Evolutionary conservation across 2,329 filamentous ascomycete genomes (phyloP).

Genomic region (Epicoccum sorghinum): DNA sequence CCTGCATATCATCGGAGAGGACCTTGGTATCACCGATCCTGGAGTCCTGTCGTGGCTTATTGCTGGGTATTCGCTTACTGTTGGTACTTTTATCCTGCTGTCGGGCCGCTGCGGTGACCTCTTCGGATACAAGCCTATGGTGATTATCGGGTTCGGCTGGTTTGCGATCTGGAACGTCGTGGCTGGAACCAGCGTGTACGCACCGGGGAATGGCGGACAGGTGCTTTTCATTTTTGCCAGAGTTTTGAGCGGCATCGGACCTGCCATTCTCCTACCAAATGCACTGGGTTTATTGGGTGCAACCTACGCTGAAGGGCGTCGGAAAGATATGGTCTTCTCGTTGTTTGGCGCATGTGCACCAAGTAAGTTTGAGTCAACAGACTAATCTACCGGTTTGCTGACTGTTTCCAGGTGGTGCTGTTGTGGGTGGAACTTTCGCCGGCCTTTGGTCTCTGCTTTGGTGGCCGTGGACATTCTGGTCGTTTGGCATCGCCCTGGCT

Average conservation of each 20-base stretch:
- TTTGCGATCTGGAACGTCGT: slow-evolving; percentile 57
- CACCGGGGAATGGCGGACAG: slow-evolving; percentile 26
- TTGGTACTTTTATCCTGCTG: slow-evolving; percentile 59
- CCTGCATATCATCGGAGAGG: slow-evolving; percentile 52
- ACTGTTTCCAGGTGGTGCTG: slow-evolving; percentile 40
- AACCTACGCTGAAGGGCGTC: slow-evolving; percentile 61
- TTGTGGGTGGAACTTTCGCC: slow-evolving; percentile 51
- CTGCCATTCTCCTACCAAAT: slow-evolving; percentile 68
- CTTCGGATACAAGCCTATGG: slow-evolving; percentile 57
- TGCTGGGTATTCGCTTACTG: slow-evolving; percentile 56
- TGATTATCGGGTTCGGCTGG: slow-evolving; percentile 58
- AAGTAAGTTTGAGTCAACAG: slow-evolving; percentile 16
- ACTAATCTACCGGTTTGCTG: not conserved
- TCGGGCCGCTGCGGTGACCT: slow-evolving; percentile 58
- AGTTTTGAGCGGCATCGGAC: slow-evolving; percentile 60
- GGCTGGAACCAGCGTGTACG: slow-evolving; percentile 53
- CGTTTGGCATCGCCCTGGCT: slow-evolving; percentile 49
- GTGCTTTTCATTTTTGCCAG: slow-evolving; percentile 48
- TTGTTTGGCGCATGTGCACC: slow-evolving; percentile 59
- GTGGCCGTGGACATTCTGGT: slow-evolving; percentile 62
- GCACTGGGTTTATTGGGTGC: slow-evolving; percentile 66
- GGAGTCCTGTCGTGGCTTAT: slow-evolving; percentile 57
- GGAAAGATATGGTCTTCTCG: slow-evolving; percentile 66
- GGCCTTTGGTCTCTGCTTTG: slow-evolving; percentile 52
- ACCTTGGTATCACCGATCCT: slow-evolving; percentile 47